Evolutionary conservation across 345 rosid species (phyloP).

Genomic region (Ceriops decandra): DNA sequence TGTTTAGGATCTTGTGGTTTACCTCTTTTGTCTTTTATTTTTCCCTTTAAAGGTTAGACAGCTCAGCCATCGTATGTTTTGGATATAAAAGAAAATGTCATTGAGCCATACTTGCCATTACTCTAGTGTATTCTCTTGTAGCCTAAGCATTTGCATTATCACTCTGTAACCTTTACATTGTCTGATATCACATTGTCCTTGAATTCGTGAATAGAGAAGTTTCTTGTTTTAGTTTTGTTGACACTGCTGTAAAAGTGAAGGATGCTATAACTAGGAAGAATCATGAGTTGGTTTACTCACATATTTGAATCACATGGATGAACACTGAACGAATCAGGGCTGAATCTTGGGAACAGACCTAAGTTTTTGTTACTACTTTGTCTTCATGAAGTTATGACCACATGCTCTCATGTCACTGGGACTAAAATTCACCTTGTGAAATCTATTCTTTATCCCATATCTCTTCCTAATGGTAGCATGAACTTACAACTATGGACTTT

Average conservation of each 20-base stretch:
- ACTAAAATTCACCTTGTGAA: no score
- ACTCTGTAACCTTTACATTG: slow-evolving; percentile 11
- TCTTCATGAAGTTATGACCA: no score
- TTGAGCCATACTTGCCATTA: no score
- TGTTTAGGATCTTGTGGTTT: background rate
- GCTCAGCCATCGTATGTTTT: background rate
- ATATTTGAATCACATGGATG: slow-evolving; percentile 72
- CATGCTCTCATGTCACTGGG: no score
- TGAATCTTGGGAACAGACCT: slow-evolving; percentile 66
- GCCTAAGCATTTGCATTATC: background rate
- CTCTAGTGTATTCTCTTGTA: background rate
- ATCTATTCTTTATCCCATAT: background rate
- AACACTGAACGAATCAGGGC: slow-evolving; percentile 84
- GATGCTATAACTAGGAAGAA: slow-evolving; percentile 68
- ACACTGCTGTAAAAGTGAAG: slow-evolving; percentile 86
- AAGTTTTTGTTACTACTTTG: background rate
- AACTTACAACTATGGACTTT: slow-evolving; percentile 43
- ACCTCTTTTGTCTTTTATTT: background rate
- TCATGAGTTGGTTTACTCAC: slow-evolving; percentile 74
- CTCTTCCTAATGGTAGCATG: slow-evolving; percentile 35
- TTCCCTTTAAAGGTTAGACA: no score
- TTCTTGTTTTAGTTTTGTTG: slow-evolving; percentile 53
- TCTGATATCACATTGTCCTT: slow-evolving; percentile 17
- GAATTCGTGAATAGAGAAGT: slow-evolving; percentile 85
- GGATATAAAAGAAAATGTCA: no score